Base-by-base conservation (phyloP, 495 filamentous ascomycete genomes). In the Penicillium subrubescens region DNA sequence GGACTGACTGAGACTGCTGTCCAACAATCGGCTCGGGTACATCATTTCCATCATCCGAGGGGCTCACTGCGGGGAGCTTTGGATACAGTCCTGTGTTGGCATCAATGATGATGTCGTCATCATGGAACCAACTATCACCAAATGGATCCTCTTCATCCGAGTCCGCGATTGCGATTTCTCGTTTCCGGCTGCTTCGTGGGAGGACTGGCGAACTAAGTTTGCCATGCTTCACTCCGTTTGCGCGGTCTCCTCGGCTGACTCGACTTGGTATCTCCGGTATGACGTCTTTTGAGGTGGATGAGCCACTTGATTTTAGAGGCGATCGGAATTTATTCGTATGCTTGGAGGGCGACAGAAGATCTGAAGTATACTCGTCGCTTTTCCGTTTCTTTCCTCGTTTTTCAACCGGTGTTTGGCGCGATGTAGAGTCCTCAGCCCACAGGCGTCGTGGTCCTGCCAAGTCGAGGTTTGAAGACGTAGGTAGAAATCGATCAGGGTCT, bases 351-450 rank as follows among this genome's bases (percentile, higher is more conserved):
- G 79, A 76, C 0, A 73, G 52, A 19, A 81, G 71, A 67, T 84
- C 82, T 17, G 80, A 79, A 44, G 83, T 83, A 54, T 89, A 85
- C 58, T 91, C 88, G 43, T 89, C 85, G 65, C 90, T 92, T 69
- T 92, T 94, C 52, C 92, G 75, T 75, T 93, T 94, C 74, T 86
- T 88, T 12, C 84, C 81, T 62, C 83, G 83, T 68, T 80, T 87
- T 5, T 82, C 71, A 2, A 71, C 29, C 39, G 83, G 78, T 41
- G 78, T 74, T 58, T 71, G 74, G 51, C 83, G 75, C 19, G 69
- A 73, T 21, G 84, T 82, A 52, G 77, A 79, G 33, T 87, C 86
- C 66, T 90, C 88, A 17, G 75, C 77, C 89, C 88, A 92, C 63
- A 90, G 37, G 37, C 71, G 73, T 41, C 74, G 78, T 35, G 86